Evolutionary conservation across 2,329 filamentous ascomycete species (phyloP), one percentile per base, ranked within the genome.

Genomic region (Dactylellina drechsleri): DNA sequence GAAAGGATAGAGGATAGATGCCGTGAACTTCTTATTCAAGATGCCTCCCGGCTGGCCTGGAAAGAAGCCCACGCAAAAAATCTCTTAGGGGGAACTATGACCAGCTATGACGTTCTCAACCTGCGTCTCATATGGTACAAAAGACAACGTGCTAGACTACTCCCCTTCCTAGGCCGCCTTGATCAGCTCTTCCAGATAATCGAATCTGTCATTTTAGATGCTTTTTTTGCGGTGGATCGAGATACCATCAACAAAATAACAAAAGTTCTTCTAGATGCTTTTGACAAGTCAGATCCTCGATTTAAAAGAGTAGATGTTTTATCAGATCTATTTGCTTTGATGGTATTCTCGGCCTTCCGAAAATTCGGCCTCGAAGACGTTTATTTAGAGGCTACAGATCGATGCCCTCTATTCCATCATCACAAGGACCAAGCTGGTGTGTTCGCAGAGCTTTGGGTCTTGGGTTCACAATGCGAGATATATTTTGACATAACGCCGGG

Each of bases 391-490:
- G 86, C 88, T 0, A 87, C 86, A 0, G 87, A 89, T 78, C 83
- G 87, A 6, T 89, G 88, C 77, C 87, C 87, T 0, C 81, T 89
- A 8, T 88, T 88, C 80, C 86, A 88, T 64, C 83, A 85, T 18
- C 87, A 88, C 66, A 83, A 87, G 1, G 88, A 89, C 67, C 88
- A 90, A 79, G 87, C 87, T 13, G 87, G 87, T 36, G 87, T 87
- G 5, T 89, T 89, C 77, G 85, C 87, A 0, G 88, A 89, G 79
- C 84, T 88, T 0, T 89, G 88, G 80, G 87, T 87, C 0, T 82
- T 89, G 1, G 88, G 88, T 0, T 89, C 87, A 2, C 85, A 87
- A 64, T 90, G 88, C 78, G 87, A 89, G 73, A 83, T 85, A 0
- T 89, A 89, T 78, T 88, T 89, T 70, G 87, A 87, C 71, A 84